Evolutionary conservation across 805 yeast genomes (phyloP).

Genomic region (Myxozyma sirexii): DNA sequence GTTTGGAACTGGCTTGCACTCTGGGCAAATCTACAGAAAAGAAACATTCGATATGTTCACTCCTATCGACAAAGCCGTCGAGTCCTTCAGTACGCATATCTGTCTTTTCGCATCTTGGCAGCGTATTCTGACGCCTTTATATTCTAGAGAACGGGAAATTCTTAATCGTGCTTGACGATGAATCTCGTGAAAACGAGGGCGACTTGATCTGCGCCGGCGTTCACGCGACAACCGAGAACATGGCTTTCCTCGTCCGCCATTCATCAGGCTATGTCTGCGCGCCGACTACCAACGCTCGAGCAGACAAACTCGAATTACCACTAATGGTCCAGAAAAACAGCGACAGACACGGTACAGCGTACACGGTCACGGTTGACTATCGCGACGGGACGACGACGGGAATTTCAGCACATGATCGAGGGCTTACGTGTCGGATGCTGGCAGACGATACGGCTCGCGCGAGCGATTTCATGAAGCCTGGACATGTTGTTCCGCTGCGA

Average conservation of each 20-base stretch:
- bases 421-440: slow-evolving; percentile 71
- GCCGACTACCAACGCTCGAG: slow-evolving; percentile 75
- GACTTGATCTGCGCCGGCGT: slow-evolving; percentile 94
- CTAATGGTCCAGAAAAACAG: slow-evolving; percentile 65
- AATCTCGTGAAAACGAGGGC: slow-evolving; percentile 94
- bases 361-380: slow-evolving; percentile 87
- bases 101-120: no score
- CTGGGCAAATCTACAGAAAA: no score
- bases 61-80: slow-evolving; percentile 69
- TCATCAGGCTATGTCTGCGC: slow-evolving; percentile 87
- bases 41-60: slow-evolving; percentile 50
- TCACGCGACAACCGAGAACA: slow-evolving; percentile 71
- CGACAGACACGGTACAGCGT: slow-evolving; percentile 96
- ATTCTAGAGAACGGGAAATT: slow-evolving; percentile 67
- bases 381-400: slow-evolving; percentile 95
- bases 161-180: slow-evolving; percentile 95
- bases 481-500: slow-evolving; percentile 90
- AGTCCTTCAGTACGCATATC: slow-evolving; percentile 57
- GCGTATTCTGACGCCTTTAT: not conserved
- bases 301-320: slow-evolving; percentile 79
- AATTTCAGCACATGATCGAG: slow-evolving; percentile 91
- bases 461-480: slow-evolving; percentile 81
- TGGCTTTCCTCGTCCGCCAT: slow-evolving; percentile 88
- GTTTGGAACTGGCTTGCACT: no score
- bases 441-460: slow-evolving; percentile 64